These are phyloP conservation scores for Serendipita sp. DNA, from an alignment of 768 basidiomycete genomes.

Conservation along the genomic window DNA sequence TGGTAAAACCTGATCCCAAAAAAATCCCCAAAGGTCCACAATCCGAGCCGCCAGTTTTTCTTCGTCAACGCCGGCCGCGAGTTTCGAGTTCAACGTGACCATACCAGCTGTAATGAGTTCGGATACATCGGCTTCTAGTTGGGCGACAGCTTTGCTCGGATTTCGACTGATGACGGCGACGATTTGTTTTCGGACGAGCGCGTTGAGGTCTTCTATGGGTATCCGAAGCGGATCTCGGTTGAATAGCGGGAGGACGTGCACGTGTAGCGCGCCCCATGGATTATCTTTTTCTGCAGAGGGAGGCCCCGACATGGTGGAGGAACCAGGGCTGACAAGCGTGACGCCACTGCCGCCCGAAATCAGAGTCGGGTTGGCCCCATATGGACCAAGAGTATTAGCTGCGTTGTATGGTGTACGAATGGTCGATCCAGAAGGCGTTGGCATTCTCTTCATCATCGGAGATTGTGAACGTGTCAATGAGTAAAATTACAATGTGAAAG, in stretches of 20 bases:
- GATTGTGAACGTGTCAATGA: neutral
- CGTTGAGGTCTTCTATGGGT: slow-evolving; percentile 82
- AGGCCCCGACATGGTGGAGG: neutral
- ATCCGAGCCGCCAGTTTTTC: slow-evolving; percentile 58
- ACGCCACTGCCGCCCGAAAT: neutral
- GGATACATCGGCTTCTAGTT: slow-evolving; percentile 59
- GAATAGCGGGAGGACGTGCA: slow-evolving; percentile 80
- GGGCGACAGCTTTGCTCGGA: slow-evolving; percentile 54
- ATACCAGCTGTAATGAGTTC: slow-evolving; percentile 79
- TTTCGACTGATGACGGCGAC: slow-evolving; percentile 51
- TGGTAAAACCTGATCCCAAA: slow-evolving; percentile 77
- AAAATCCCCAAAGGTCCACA: slow-evolving; percentile 84
- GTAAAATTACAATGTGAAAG: neutral
- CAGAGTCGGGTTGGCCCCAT: neutral
- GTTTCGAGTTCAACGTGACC: slow-evolving; percentile 79
- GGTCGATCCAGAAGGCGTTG: neutral
- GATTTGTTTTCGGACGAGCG: slow-evolving; percentile 65
- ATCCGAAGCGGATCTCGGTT: slow-evolving; percentile 75
- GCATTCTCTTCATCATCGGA: neutral
- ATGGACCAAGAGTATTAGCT: neutral
- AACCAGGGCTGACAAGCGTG: neutral
- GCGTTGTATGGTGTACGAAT: neutral
- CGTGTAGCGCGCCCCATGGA: slow-evolving; percentile 72
- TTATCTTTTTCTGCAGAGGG: slow-evolving; percentile 24
- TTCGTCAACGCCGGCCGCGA: slow-evolving; percentile 51